Conservation (phyloP, 257 asterid species). For the Capsicum baccatum region DNA sequence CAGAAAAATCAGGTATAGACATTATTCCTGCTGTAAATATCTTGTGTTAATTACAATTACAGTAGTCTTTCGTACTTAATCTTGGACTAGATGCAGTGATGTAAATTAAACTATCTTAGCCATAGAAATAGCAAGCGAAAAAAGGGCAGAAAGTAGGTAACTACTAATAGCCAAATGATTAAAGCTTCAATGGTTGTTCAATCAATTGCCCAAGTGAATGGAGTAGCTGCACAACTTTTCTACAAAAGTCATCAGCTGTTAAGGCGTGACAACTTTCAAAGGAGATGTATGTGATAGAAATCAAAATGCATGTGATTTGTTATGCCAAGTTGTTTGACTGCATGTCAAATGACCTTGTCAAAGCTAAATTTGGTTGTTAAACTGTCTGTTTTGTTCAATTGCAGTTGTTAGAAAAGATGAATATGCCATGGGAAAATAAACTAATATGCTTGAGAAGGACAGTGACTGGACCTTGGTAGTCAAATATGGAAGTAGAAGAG, state of each 20-base stretch:
- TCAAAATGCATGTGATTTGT: constrained; percentile 1
- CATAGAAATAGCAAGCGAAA: background rate
- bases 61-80: background rate
- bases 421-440: constrained; percentile 35
- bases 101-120: background rate
- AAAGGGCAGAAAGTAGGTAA: background rate
- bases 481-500: constrained; percentile 6
- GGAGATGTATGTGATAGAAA: background rate
- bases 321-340: background rate
- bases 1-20: constrained; percentile 47
- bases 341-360: background rate
- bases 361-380: background rate
- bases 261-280: background rate
- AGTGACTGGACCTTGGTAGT: constrained; percentile 51
- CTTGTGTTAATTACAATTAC: background rate
- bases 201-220: constrained; percentile 6
- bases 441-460: constrained; percentile 45
- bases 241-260: background rate
- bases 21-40: constrained; percentile 3
- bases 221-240: constrained; percentile 7
- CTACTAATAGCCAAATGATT: constrained; percentile 13
- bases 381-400: background rate
- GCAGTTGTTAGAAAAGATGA: constrained; percentile 39
- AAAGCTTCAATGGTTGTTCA: constrained; percentile 18
- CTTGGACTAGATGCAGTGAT: constrained; percentile 20